A percentile compares a stretch with the other conserved stretches of the same genome.
phyloP scores from a whole-genome alignment of 1,284 basidiomycete species.

The Malassezia pachydermatis region DNA sequence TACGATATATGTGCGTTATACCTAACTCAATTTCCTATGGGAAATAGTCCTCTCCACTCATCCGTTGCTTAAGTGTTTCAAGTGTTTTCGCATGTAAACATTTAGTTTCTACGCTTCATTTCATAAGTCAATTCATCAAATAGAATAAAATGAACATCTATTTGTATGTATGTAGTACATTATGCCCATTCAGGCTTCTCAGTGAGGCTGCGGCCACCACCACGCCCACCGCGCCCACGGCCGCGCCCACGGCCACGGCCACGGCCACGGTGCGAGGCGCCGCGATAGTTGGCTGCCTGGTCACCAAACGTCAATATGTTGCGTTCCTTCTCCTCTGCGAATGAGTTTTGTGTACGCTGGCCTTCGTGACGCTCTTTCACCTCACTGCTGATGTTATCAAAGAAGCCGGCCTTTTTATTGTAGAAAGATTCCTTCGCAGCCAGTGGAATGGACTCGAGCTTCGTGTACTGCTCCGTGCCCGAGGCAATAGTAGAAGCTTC shows the following conservation, averaged over 20 bases:
- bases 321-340: constrained; percentile 32
- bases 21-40: no score
- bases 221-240: constrained; percentile 8
- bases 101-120: no score
- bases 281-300: constrained; percentile 19
- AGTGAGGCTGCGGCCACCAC: background rate
- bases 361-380: constrained; percentile 35
- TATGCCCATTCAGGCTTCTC: constrained; percentile 14
- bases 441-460: constrained; percentile 38
- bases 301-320: constrained; percentile 46
- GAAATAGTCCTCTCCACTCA: no score
- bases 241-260: constrained; percentile 6
- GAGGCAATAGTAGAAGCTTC: background rate
- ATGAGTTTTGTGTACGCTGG: constrained; percentile 1
- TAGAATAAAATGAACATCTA: no score
- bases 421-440: constrained; percentile 30
- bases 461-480: constrained; percentile 2
- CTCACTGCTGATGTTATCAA: constrained; percentile 44
- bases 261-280: background rate
- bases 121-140: no score
- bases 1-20: no score
- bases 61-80: no score
- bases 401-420: constrained; percentile 43
- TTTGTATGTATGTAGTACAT: no score
- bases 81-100: no score